A percentile compares a stretch with the other conserved stretches of the same genome.
Conservation (phyloP, 768 basidiomycete genomes). For the Mycena venus region DNA sequence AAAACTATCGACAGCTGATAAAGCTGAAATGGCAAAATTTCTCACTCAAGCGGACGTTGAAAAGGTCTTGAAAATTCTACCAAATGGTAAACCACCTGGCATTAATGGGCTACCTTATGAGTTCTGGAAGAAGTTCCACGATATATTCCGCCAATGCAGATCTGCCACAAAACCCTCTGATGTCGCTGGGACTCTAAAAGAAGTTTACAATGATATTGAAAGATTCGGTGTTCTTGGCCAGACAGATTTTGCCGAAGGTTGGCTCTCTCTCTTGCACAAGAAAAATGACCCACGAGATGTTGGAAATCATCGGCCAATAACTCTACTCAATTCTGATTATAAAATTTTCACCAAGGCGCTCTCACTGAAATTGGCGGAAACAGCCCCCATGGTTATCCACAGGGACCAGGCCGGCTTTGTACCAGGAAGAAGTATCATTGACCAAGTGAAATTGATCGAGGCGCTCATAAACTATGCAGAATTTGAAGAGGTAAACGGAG, state of each 20-base stretch:
- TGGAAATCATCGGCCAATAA: conserved; percentile 1
- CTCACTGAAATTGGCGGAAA: conserved; percentile 14
- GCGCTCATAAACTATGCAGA: conserved; percentile 19
- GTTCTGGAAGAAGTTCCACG: too few species aligned
- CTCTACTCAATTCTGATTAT: conserved; percentile 43
- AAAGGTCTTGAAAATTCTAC: too few species aligned
- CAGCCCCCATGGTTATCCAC: conserved; percentile 22
- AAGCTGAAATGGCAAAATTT: too few species aligned
- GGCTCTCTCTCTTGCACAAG: too few species aligned
- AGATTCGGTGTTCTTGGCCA: too few species aligned
- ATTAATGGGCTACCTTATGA: too few species aligned
- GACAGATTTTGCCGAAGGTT: too few species aligned
- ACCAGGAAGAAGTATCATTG: conserved; percentile 23
- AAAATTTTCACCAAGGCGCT: conserved; percentile 45
- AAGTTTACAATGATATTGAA: too few species aligned
- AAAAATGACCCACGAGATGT: too few species aligned
- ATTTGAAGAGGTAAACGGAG: conserved; percentile 19
- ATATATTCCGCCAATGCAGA: neutral
- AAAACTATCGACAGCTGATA: neutral
- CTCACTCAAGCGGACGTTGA: too few species aligned
- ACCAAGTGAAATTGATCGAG: conserved; percentile 34
- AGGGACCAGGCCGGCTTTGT: conserved; percentile 42
- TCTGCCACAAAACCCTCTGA: neutral
- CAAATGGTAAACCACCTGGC: too few species aligned
- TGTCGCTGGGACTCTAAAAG: neutral